phyloP scores from a whole-genome alignment of 2,329 filamentous ascomycete genomes.

The Zalaria sp. region DNA sequence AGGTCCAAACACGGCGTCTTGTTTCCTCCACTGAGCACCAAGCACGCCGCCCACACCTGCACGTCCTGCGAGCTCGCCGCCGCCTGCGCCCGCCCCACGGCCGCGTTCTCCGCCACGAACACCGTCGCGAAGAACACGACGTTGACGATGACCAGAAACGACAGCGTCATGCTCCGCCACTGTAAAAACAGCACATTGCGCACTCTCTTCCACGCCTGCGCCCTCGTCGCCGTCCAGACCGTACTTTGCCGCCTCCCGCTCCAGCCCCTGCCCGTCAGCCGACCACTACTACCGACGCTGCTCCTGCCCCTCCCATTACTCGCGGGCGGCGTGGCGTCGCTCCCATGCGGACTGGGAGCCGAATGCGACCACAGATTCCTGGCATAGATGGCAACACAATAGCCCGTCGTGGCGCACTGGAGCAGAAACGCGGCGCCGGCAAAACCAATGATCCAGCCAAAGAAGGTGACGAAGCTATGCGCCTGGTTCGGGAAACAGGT shows the following conservation, averaged over 20 bases:
- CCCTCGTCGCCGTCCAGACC: constrained; percentile 3
- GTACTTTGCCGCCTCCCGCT: not conserved
- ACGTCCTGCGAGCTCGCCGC: constrained; percentile 31
- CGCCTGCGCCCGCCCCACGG: constrained; percentile 35
- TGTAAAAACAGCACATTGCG: constrained; percentile 63
- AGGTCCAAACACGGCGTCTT: constrained; percentile 48
- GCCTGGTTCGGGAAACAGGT: constrained; percentile 21
- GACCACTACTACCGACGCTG: not conserved
- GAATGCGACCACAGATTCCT: constrained; percentile 8
- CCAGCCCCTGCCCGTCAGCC: constrained; percentile 3
- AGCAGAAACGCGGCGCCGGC: constrained; percentile 15
- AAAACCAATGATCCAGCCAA: constrained; percentile 22
- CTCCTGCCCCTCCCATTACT: not conserved
- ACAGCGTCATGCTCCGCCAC: constrained; percentile 71
- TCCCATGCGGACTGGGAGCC: not conserved
- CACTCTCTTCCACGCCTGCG: constrained; percentile 47
- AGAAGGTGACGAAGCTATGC: constrained; percentile 20
- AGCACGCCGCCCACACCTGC: constrained; percentile 50
- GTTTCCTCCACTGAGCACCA: constrained; percentile 40
- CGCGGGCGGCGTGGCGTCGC: constrained; percentile 2
- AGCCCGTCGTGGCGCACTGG: constrained; percentile 17
- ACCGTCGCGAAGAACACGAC: constrained; percentile 72
- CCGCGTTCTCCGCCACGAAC: constrained; percentile 61
- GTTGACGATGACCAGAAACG: constrained; percentile 63
- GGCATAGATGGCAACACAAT: constrained; percentile 19